phyloP scores from a whole-genome alignment of 352 stramenopile species.

The Phytophthora pluvialis region DNA sequence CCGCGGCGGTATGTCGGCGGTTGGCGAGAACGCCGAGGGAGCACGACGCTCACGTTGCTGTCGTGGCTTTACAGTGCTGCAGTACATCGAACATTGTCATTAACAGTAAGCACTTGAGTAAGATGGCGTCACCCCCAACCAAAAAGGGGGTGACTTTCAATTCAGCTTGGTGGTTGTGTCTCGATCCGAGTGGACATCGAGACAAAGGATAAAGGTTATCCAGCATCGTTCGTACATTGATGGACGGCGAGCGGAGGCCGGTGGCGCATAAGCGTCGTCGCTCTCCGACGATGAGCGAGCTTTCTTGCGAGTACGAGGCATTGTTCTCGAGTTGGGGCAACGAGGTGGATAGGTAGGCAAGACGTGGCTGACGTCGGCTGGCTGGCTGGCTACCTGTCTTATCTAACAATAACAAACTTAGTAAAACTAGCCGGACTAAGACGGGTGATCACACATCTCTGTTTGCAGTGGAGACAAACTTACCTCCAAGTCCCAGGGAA shows the following conservation, averaged over 20 bases:
- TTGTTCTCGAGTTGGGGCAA: constrained; percentile 19
- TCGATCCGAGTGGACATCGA: not conserved
- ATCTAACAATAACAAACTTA: constrained; percentile 41
- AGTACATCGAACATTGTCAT: constrained; percentile 9
- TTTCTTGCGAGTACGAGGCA: constrained; percentile 42
- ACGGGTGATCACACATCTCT: constrained; percentile 13
- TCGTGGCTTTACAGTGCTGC: constrained; percentile 33
- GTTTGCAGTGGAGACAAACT: constrained; percentile 6
- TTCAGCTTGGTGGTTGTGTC: not conserved
- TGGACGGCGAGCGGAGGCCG: constrained; percentile 34
- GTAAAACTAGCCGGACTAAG: constrained; percentile 23
- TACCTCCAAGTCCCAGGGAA: constrained; percentile 5
- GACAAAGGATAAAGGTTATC: constrained; percentile 7
- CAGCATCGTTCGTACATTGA: constrained; percentile 39
- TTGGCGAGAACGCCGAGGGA: constrained; percentile 38
- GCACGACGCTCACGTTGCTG: constrained; percentile 40
- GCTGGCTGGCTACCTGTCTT: constrained; percentile 7
- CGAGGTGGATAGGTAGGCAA: constrained; percentile 2
- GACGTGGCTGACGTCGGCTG: constrained; percentile 1
- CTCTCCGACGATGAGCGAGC: constrained; percentile 26
- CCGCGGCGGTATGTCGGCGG: constrained; percentile 13
- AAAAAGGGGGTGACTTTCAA: not conserved
- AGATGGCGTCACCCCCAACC: not conserved
- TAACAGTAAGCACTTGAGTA: constrained; percentile 4
- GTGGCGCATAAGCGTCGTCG: constrained; percentile 33